A percentile compares a stretch with the other conserved stretches of the same genome.
Evolutionary conservation across 2,329 filamentous ascomycete genomes (phyloP).

Genomic region (Penicillium aurantiogriseum): DNA sequence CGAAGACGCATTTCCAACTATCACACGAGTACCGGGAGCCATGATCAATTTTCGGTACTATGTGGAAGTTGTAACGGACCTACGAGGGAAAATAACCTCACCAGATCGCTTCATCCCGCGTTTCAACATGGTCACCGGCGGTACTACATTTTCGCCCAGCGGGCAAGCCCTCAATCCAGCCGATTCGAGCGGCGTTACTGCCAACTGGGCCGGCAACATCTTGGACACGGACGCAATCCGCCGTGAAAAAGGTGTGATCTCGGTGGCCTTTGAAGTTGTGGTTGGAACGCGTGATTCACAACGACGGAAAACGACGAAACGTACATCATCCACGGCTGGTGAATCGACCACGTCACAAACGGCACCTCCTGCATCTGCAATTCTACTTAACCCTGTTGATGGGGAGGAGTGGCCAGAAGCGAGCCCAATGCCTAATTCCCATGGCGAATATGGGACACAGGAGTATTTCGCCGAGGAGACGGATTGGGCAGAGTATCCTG

Average conservation of each 20-base stretch:
- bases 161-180: conserved; percentile 35
- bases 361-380: conserved; percentile 8
- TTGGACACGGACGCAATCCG: conserved; percentile 83
- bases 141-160: conserved; percentile 45
- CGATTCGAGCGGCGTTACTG: conserved; percentile 38
- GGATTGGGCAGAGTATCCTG: conserved; percentile 32
- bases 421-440: conserved; percentile 17
- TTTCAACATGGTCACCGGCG: conserved; percentile 51
- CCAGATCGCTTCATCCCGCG: conserved; percentile 65
- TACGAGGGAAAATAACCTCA: conserved; percentile 80
- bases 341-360: conserved; percentile 30
- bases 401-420: conserved; percentile 32
- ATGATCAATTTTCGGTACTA: conserved; percentile 97
- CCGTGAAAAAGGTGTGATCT: conserved; percentile 88
- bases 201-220: conserved; percentile 59
- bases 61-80: conserved; percentile 86
- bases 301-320: conserved; percentile 48
- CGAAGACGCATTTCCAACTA: conserved; percentile 88
- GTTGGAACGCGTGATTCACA: conserved; percentile 82
- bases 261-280: conserved; percentile 79
- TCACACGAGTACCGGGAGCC: conserved; percentile 80
- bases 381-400: conserved; percentile 19
- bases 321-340: conserved; percentile 28
- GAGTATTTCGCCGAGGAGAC: conserved; percentile 19
- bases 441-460: conserved; percentile 22